These are phyloP conservation scores for Canna indica DNA, from an alignment of 176 grass and related monocot genomes.

Conservation along the genomic window DNA sequence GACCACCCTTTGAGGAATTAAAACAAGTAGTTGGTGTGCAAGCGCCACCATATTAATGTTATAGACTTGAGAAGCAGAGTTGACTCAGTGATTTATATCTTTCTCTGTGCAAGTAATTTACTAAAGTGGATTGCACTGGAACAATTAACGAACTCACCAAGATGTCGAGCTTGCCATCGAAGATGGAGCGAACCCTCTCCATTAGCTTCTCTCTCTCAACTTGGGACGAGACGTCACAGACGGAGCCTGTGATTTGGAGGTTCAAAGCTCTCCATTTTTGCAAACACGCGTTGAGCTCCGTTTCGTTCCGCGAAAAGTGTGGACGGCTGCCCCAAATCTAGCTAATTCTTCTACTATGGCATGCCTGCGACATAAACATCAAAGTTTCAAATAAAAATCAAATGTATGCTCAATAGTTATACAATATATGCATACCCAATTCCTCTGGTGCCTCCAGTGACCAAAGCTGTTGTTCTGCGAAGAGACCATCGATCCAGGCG, in stretches of 20 bases:
- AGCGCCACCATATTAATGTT: too few species aligned
- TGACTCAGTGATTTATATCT: too few species aligned
- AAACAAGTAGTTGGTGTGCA: too few species aligned
- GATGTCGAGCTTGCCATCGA: constrained; percentile 27
- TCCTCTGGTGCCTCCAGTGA: constrained; percentile 41
- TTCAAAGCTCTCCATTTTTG: constrained; percentile 21
- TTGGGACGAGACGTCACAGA: constrained; percentile 32
- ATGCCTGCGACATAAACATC: constrained; percentile 2
- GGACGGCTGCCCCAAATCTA: constrained; percentile 27
- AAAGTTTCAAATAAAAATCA: background rate
- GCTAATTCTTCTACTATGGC: constrained; percentile 43
- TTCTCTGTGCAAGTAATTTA: background rate
- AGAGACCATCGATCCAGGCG: constrained; percentile 31
- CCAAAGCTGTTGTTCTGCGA: constrained; percentile 25
- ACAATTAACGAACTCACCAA: too few species aligned
- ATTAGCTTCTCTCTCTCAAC: constrained; percentile 24
- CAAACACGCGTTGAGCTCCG: constrained; percentile 21
- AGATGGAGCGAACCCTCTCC: constrained; percentile 13
- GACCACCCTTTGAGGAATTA: too few species aligned
- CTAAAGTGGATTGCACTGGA: too few species aligned
- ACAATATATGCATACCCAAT: constrained; percentile 19
- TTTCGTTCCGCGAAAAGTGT: constrained; percentile 29
- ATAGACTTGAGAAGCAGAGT: too few species aligned
- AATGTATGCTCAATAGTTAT: too few species aligned
- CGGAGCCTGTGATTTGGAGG: constrained; percentile 16